These are phyloP conservation scores for Lactarius hengduanensis DNA, from an alignment of 768 basidiomycete species.

Conservation along the genomic window DNA sequence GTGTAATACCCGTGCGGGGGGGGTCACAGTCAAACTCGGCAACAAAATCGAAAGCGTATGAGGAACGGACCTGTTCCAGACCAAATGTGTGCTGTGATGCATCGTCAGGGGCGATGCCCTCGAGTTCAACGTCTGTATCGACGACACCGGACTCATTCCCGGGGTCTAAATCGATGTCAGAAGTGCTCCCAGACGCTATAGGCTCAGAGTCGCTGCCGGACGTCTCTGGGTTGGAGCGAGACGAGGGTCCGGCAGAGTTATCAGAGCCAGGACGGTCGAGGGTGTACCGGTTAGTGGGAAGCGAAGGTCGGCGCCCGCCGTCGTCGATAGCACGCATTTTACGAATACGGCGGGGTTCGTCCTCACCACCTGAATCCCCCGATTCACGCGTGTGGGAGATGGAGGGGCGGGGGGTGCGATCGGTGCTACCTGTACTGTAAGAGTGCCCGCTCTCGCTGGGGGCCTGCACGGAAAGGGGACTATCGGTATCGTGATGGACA, in stretches of 20 bases:
- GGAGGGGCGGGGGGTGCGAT: slow-evolving; percentile 48
- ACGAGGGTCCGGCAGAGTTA: not conserved
- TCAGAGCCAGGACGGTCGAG: slow-evolving; percentile 18
- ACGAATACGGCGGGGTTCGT: slow-evolving; percentile 34
- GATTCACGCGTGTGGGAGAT: slow-evolving; percentile 34
- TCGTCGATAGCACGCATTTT: slow-evolving; percentile 48
- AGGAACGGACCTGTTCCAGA: slow-evolving; percentile 16
- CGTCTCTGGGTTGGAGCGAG: slow-evolving; percentile 10
- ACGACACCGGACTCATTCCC: slow-evolving; percentile 9
- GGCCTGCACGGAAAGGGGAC: slow-evolving; percentile 37
- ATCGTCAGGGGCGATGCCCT: not conserved
- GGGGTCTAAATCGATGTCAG: slow-evolving; percentile 21
- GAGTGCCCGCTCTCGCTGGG: slow-evolving; percentile 25
- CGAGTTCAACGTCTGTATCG: slow-evolving; percentile 5
- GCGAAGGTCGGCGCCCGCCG: slow-evolving; percentile 42
- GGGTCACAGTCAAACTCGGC: slow-evolving; percentile 16
- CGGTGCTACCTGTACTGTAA: slow-evolving; percentile 33
- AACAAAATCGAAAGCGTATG: not conserved
- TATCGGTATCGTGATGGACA: slow-evolving; percentile 35
- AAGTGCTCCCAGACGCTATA: slow-evolving; percentile 7
- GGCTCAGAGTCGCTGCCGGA: slow-evolving; percentile 21
- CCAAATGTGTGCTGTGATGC: slow-evolving; percentile 17
- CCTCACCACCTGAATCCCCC: slow-evolving; percentile 41
- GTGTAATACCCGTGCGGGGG: not conserved
- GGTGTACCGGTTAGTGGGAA: slow-evolving; percentile 38